A percentile compares a stretch with the other conserved stretches of the same genome.
phyloP scores from a whole-genome alignment of 768 basidiomycete genomes.

The Lactarius indigo region DNA sequence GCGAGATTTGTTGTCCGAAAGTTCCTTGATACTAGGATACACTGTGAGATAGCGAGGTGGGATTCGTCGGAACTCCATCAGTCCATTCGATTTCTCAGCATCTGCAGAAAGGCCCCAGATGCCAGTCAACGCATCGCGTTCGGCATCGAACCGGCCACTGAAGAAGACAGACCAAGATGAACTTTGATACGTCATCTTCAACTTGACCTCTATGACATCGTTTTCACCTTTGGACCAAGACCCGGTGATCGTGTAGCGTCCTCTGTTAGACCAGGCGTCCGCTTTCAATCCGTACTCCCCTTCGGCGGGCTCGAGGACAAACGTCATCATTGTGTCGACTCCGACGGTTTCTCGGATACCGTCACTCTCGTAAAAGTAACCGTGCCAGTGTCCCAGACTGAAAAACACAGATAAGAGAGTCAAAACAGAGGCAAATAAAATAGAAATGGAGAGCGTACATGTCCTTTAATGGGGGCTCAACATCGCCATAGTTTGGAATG shows the following conservation, averaged over 20 bases:
- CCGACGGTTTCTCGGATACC: background rate
- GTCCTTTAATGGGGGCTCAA: constrained; percentile 12
- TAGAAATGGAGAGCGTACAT: constrained; percentile 1
- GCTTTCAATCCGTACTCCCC: constrained; percentile 13
- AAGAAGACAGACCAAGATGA: constrained; percentile 11
- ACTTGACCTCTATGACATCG: constrained; percentile 14
- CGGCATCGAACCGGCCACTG: constrained; percentile 4
- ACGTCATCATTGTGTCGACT: constrained; percentile 12
- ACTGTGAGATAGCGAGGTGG: constrained; percentile 28
- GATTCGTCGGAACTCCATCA: constrained; percentile 29
- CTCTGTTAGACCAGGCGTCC: constrained; percentile 15
- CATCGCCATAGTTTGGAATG: background rate
- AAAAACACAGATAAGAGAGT: background rate
- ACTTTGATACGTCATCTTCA: constrained; percentile 21
- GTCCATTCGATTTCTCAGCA: background rate
- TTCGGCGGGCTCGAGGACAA: constrained; percentile 13
- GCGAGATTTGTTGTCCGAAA: constrained; percentile 27
- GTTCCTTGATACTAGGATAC: constrained; percentile 28
- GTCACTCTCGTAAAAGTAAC: constrained; percentile 11
- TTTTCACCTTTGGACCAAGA: constrained; percentile 22
- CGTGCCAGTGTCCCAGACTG: constrained; percentile 23
- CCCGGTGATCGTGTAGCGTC: constrained; percentile 23
- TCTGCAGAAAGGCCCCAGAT: background rate
- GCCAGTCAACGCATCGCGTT: constrained; percentile 17
- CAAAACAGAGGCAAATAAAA: background rate